These are phyloP conservation scores for Salix dunnii DNA, from an alignment of 345 rosid genomes.

Conservation along the genomic window DNA sequence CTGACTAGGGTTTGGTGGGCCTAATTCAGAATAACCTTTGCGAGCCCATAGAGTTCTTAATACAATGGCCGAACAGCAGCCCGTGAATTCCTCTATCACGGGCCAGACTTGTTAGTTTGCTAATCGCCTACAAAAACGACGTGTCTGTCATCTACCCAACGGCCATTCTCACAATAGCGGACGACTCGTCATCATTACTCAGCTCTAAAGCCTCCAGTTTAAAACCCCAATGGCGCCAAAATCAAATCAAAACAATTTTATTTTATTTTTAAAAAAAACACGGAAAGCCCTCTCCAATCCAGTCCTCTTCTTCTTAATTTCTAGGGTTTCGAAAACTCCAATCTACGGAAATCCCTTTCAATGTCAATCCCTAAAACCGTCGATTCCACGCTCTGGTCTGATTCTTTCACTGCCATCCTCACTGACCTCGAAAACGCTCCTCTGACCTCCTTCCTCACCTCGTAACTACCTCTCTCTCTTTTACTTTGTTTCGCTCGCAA, in stretches of 20 bases:
- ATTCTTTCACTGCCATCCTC: constrained; percentile 62
- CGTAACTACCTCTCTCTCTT: constrained; percentile 26
- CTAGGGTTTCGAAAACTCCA: not conserved
- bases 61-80: not conserved
- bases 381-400: constrained; percentile 80
- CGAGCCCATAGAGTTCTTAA: not conserved
- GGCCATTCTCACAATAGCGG: not conserved
- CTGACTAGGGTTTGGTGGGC: too few species aligned
- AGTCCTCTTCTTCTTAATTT: not conserved
- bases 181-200: not conserved
- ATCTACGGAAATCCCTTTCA: not conserved
- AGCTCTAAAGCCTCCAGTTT: not conserved
- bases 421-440: constrained; percentile 60
- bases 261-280: not conserved
- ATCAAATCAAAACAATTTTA: not conserved
- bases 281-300: not conserved
- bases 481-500: not conserved
- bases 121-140: not conserved
- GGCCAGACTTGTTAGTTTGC: too few species aligned
- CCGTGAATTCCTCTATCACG: not conserved
- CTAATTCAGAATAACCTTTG: too few species aligned
- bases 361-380: constrained; percentile 57
- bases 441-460: constrained; percentile 52
- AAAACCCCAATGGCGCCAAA: not conserved
- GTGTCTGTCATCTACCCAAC: not conserved